Evolutionary conservation across 2,329 filamentous ascomycete genomes (phyloP).

Genomic region (Colletotrichum sp.): DNA sequence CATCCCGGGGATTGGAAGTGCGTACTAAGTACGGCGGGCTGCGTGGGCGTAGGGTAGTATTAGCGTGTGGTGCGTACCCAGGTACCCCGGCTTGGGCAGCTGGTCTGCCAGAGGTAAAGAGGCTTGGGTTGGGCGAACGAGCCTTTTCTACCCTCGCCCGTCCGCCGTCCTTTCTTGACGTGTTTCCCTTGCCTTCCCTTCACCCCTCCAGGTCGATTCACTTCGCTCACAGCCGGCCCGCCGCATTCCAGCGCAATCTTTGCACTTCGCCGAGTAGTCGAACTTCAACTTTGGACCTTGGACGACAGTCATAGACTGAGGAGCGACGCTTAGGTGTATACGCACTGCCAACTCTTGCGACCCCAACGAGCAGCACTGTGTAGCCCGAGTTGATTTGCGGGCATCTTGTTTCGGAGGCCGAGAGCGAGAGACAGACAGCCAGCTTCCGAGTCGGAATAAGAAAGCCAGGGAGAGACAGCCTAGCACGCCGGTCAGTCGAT

Average conservation of each 20-base stretch:
- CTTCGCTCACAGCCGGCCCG: not conserved
- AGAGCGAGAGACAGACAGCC: slow-evolving; percentile 3
- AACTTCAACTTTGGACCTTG: slow-evolving; percentile 10
- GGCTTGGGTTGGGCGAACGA: slow-evolving; percentile 15
- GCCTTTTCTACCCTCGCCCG: slow-evolving; percentile 21
- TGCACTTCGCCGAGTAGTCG: slow-evolving; percentile 10
- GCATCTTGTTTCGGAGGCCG: slow-evolving; percentile 13
- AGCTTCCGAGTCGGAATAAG: slow-evolving; percentile 15
- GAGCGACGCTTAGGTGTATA: not conserved
- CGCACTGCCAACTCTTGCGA: not conserved
- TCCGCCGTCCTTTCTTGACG: slow-evolving; percentile 1
- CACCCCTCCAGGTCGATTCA: slow-evolving; percentile 12
- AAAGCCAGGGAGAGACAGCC: slow-evolving; percentile 14
- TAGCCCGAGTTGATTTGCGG: slow-evolving; percentile 17
- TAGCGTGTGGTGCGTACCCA: slow-evolving; percentile 6
- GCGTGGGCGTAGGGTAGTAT: slow-evolving; percentile 1
- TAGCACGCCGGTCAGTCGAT: not conserved
- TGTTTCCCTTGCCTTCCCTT: slow-evolving; percentile 1
- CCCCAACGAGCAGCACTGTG: not conserved
- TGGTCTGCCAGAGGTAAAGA: not conserved
- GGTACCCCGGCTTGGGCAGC: slow-evolving; percentile 4
- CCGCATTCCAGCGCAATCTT: slow-evolving; percentile 15
- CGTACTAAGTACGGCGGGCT: not conserved
- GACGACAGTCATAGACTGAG: slow-evolving; percentile 13
- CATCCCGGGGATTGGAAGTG: slow-evolving; percentile 14